phyloP scores from a whole-genome alignment of 1,284 basidiomycete genomes.

The Fomitiporia mediterranea region DNA sequence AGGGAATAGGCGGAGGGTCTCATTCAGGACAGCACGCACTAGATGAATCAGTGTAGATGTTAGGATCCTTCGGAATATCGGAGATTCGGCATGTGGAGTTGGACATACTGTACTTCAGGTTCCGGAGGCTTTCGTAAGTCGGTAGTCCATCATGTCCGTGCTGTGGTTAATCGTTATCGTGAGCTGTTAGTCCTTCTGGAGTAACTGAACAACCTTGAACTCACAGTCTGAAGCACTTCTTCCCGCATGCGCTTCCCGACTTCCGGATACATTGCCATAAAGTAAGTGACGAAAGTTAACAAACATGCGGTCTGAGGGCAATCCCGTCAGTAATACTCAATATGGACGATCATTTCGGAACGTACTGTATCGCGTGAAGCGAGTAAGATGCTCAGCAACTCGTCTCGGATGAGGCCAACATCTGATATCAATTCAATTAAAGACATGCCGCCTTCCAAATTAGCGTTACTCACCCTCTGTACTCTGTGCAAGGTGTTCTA shows the following conservation, averaged over 20 bases:
- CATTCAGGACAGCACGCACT: constrained; percentile 72
- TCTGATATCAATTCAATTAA: constrained; percentile 35
- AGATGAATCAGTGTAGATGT: constrained; percentile 9
- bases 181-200: too few relatives aligned
- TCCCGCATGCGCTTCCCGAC: constrained; percentile 49
- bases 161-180: too few relatives aligned
- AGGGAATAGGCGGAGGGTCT: constrained; percentile 67
- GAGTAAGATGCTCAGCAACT: constrained; percentile 67
- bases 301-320: constrained; percentile 50
- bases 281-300: constrained; percentile 60
- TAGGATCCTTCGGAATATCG: constrained; percentile 5
- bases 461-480: constrained; percentile 47
- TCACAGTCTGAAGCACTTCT: constrained; percentile 55
- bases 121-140: constrained; percentile 48
- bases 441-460: background rate
- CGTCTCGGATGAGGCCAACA: constrained; percentile 56
- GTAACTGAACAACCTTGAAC: too few relatives aligned
- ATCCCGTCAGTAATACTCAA: background rate
- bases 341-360: constrained; percentile 11
- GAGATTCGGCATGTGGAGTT: background rate
- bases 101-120: constrained; percentile 57
- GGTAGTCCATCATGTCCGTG: constrained; percentile 45
- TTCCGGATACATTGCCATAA: constrained; percentile 57
- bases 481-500: constrained; percentile 61
- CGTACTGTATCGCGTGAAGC: constrained; percentile 70